A percentile compares a stretch with the other conserved stretches of the same genome.
phyloP scores from a whole-genome alignment of 495 filamentous ascomycete genomes.

The Gamarada debralockiae region DNA sequence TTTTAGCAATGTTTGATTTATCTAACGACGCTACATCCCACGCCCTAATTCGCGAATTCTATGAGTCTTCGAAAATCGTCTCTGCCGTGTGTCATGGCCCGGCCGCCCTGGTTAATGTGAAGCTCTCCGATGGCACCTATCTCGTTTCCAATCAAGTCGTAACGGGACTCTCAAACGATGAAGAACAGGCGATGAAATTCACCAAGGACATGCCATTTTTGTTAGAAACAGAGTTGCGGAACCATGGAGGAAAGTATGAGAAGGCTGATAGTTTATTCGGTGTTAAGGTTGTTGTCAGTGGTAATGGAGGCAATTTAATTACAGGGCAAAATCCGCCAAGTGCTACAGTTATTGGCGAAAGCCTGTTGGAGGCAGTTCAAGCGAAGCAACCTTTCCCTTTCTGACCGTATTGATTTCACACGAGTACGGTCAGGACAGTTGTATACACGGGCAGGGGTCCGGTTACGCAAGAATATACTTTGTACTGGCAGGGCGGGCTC shows the following conservation, averaged over 20 bases:
- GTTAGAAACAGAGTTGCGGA: conserved; percentile 54
- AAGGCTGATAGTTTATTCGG: conserved; percentile 56
- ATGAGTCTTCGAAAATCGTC: conserved; percentile 52
- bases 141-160: conserved; percentile 51
- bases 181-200: conserved; percentile 54
- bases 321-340: conserved; percentile 73
- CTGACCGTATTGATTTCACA: too few relatives aligned
- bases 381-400: too few relatives aligned
- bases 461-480: too few relatives aligned
- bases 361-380: conserved; percentile 7
- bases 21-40: conserved; percentile 43
- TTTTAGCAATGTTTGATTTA: conserved; percentile 66
- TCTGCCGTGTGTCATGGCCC: conserved; percentile 68
- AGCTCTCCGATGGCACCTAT: conserved; percentile 41
- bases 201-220: conserved; percentile 54
- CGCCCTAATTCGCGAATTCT: conserved; percentile 57
- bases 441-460: too few relatives aligned
- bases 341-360: conserved; percentile 47
- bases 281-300: conserved; percentile 45
- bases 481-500: too few relatives aligned
- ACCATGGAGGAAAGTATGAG: conserved; percentile 48
- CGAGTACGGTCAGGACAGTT: too few relatives aligned
- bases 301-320: conserved; percentile 54
- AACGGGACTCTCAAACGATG: conserved; percentile 64
- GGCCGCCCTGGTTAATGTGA: conserved; percentile 55